phyloP scores from a whole-genome alignment of 768 basidiomycete genomes.

The Pisolithus marmoratus region DNA sequence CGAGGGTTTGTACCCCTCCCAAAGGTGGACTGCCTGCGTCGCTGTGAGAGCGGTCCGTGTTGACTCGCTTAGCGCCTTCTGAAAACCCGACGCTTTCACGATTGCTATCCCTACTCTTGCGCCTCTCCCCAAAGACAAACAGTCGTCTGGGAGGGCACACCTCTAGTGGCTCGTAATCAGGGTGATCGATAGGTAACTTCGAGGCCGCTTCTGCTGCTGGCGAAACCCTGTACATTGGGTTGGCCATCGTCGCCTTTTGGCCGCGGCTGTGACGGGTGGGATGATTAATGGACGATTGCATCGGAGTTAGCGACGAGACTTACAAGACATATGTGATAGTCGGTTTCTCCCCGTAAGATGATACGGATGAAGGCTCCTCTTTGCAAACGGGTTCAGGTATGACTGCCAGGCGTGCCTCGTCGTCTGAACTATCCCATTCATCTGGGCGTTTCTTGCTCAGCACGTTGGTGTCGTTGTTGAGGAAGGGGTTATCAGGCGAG shows the following conservation, averaged over 20 bases:
- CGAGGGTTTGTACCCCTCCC: too few species aligned
- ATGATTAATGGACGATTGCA: background rate
- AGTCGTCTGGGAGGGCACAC: conserved; percentile 52
- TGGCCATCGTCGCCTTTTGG: conserved; percentile 53
- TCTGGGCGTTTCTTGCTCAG: conserved; percentile 11
- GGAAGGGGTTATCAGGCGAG: conserved; percentile 70
- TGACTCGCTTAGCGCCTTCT: conserved; percentile 13
- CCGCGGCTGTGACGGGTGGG: conserved; percentile 49
- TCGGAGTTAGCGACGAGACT: conserved; percentile 22
- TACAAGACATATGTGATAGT: conserved; percentile 73
- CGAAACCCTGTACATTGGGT: conserved; percentile 54
- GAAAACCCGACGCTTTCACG: conserved; percentile 7
- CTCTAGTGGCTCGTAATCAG: conserved; percentile 57
- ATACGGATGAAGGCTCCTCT: conserved; percentile 32
- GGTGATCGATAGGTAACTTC: conserved; percentile 53
- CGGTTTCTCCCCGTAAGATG: conserved; percentile 45
- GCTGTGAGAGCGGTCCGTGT: conserved; percentile 3
- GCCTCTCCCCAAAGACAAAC: conserved; percentile 38
- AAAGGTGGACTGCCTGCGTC: background rate
- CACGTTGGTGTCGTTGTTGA: conserved; percentile 35
- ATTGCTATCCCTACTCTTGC: conserved; percentile 21
- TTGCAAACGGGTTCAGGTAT: conserved; percentile 29
- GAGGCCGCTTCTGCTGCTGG: conserved; percentile 39
- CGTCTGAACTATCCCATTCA: conserved; percentile 31
- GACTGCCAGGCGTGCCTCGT: conserved; percentile 27